These are phyloP conservation scores for Colletotrichum gigasporum DNA, from an alignment of 2,329 filamentous ascomycete species.

Conservation along the genomic window DNA sequence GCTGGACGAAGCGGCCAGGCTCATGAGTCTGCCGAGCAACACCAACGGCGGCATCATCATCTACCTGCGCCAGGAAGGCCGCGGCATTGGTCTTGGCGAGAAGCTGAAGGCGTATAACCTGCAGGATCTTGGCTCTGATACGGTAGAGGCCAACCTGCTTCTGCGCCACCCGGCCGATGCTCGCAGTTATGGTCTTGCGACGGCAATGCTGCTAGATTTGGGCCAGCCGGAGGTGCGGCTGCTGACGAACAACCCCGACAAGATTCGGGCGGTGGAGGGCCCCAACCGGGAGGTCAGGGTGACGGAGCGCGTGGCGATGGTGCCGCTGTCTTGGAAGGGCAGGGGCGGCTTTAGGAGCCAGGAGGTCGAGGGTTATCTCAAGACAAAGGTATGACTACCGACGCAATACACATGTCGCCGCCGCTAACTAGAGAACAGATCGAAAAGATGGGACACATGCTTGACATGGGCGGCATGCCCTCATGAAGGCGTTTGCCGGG, in stretches of 20 bases:
- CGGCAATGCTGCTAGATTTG: constrained; percentile 90
- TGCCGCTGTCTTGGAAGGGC: constrained; percentile 92
- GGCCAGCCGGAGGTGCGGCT: constrained; percentile 82
- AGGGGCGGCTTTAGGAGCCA: constrained; percentile 83
- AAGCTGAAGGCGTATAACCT: constrained; percentile 99
- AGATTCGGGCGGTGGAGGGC: constrained; percentile 93
- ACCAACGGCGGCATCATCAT: constrained; percentile 83
- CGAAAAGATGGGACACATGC: constrained; percentile 87
- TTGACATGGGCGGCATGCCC: constrained; percentile 58
- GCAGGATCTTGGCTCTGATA: constrained; percentile 96
- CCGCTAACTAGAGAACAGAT: constrained; percentile 61
- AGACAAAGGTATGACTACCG: constrained; percentile 79
- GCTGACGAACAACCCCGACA: constrained; percentile 97
- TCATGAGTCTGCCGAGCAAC: constrained; percentile 81
- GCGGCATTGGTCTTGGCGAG: constrained; percentile 92
- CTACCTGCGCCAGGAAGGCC: constrained; percentile 94
- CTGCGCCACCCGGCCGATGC: constrained; percentile 94
- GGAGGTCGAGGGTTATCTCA: constrained; percentile 93
- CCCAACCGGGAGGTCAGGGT: constrained; percentile 89
- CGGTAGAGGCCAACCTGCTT: constrained; percentile 93
- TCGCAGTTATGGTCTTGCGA: constrained; percentile 94
- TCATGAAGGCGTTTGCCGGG: neutral
- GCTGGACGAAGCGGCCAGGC: constrained; percentile 90
- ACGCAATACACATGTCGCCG: neutral
- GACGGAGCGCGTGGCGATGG: constrained; percentile 91